Base-by-base conservation (phyloP, 768 basidiomycete species). In the Lactarius vividus region DNA sequence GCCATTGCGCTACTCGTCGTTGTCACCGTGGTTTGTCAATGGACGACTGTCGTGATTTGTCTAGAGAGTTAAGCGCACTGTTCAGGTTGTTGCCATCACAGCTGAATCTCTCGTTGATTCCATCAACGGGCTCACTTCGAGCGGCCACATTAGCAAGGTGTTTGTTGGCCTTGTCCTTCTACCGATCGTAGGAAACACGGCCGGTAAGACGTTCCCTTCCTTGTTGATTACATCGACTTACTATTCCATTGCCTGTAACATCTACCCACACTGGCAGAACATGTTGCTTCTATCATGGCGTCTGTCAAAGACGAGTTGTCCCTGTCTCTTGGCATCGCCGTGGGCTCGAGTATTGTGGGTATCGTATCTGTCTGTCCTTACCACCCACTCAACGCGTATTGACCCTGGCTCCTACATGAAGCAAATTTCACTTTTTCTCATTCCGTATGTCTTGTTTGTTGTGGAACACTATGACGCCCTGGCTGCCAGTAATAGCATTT, bases 101-200 rank as follows among this genome's bases (percentile, higher is more conserved):
- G 85, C 85, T 15, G 85, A 82, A 70, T 80, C 74, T 77, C 82
- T 98, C 6, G 92, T 98, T 5, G 85, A 84, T 71, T 92, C 92
- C 4, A 96, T 97, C 69, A 78, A 84, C 67, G 92, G 92, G 13
- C 73, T 98, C 40, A 89, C 90, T 0, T 71, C 71, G 0, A 72
- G 72, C 0, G 85, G 86, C 29, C n/a, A 29, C 9, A 88, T 98
- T 62, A 84, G 79, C 65, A 83, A 85, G 65, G 91, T 90, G 74
- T 98, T 94, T 73, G 88, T 97, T 66, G 95, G 92, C 13, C 76
- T 97, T 44, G 89, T 90, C 70, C 79, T 98, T 16, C 82, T 98
- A 9, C 96, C 96, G 6, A 94, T 96, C 42, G 94, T 95, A 16
- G 92, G 92, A 23, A 94, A 94, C 73, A 90, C 92, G 7, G 93